Evolutionary conservation across 257 asterid genomes (phyloP).

Genomic region (Scutellaria minor): DNA sequence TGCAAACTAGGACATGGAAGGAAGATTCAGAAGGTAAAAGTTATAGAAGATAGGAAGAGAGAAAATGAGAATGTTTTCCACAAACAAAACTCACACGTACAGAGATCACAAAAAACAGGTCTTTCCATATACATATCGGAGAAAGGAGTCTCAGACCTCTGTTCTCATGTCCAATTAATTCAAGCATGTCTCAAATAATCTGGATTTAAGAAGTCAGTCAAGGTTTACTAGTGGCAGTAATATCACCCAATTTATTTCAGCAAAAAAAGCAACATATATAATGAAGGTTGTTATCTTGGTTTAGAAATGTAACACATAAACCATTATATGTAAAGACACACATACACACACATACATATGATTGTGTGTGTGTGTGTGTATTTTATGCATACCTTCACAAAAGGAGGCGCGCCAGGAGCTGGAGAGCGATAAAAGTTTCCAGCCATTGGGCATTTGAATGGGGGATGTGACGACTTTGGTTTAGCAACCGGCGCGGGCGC

Average conservation of each 20-base stretch:
- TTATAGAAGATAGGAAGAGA: not conserved
- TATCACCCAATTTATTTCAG: not conserved
- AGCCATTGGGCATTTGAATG: slow-evolving; percentile 72
- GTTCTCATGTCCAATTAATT: not conserved
- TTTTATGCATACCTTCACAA: slow-evolving; percentile 56
- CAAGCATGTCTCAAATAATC: not conserved
- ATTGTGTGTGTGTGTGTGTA: not conserved
- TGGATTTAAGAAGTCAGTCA: not conserved
- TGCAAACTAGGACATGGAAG: not conserved
- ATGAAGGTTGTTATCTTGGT: not conserved
- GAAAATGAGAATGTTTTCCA: not conserved
- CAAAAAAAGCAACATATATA: not conserved
- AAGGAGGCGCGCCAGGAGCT: slow-evolving; percentile 69
- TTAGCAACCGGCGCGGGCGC: slow-evolving; percentile 44
- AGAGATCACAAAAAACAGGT: not conserved
- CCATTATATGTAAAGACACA: not conserved
- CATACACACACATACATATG: not conserved
- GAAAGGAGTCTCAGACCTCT: not conserved
- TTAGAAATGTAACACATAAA: not conserved
- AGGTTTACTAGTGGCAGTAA: not conserved
- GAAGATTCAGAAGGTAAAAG: not conserved
- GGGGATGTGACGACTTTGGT: slow-evolving; percentile 65
- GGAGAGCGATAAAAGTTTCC: slow-evolving; percentile 68
- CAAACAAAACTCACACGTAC: not conserved
- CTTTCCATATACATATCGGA: not conserved